A percentile compares a stretch with the other conserved stretches of the same genome.
Conservation (phyloP, 2,329 filamentous ascomycete genomes). For the Pseudogymnoascus sp. region DNA sequence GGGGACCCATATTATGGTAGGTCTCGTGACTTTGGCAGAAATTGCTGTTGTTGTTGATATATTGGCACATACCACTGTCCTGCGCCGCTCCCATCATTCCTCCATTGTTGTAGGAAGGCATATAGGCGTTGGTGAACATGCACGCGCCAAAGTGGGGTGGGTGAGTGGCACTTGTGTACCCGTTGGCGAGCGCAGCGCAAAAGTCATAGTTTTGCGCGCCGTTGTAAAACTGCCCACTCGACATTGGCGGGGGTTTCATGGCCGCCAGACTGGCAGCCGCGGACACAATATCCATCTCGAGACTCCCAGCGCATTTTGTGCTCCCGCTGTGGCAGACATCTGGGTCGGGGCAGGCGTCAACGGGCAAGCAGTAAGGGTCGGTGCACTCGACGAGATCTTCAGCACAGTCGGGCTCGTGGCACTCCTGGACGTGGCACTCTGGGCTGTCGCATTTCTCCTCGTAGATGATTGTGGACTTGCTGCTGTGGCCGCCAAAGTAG, state of each 20-base stretch:
- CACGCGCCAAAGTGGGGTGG: neutral
- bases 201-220: neutral
- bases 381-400: conserved; percentile 1
- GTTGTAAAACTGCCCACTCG: neutral
- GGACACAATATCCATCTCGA: neutral
- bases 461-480: neutral
- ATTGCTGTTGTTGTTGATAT: neutral
- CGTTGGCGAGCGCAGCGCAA: neutral
- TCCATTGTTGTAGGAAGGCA: neutral
- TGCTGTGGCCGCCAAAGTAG: neutral
- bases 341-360: neutral
- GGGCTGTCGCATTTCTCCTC: conserved; percentile 5
- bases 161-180: neutral
- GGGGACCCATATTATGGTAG: neutral
- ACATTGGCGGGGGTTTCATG: neutral
- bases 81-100: neutral
- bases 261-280: neutral
- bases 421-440: conserved; percentile 1
- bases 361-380: neutral
- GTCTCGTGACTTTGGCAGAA: conserved; percentile 7
- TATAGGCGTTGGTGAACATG: conserved; percentile 2
- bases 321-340: neutral
- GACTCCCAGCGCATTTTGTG: neutral
- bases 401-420: neutral
- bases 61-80: neutral